Base-by-base conservation (phyloP, 768 basidiomycete genomes). In the Scleroderma citrinum region DNA sequence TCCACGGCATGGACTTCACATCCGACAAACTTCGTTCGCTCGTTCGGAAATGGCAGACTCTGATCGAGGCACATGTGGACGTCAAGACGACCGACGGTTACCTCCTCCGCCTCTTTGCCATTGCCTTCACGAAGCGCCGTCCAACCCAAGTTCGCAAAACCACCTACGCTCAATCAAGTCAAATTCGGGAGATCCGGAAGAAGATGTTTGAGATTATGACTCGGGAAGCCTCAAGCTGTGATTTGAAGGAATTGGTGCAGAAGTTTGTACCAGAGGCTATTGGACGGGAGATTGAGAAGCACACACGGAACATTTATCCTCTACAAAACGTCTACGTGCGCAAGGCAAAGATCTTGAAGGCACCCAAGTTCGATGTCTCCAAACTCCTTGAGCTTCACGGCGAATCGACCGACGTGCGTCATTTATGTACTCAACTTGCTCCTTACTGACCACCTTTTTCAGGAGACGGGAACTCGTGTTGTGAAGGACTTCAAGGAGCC, bases 191-290 rank as follows among this genome's bases (percentile, higher is more conserved):
- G 78, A 98, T 99, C 69, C 80, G 96, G 69, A 90, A 90, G 71
- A 98, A 98, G 82, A 99, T 99, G 96, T 92, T 97, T 61, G 96
- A 94, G 76, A 92, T 95, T 69, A 93, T 94, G 85, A 93, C 83
- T 49, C 83, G 94, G 56, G 96, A 99, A 74, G 90, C 93, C 44
- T 80, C 89, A 50, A 91, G 85, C 62, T 92, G 90, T 66, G 96
- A 98, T 72, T 73, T 99, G 73, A 98, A 98, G 84, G 92, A 94
- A 78, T 71, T 92, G 59, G 93, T 98, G 52, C 90, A 93, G 77
- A 99, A 99, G 81, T 96, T 99, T 69, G 84, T 98, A 39, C 95
- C 96, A 29, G 96, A 99, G 75, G 92, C 90, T 54, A 98, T 99
- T 62, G 96, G 96, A 59, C 85, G 94, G 59, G 96, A 99, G 80